A percentile compares a stretch with the other conserved stretches of the same genome.
These are phyloP conservation scores for Aphanomyces invadans DNA, from an alignment of 352 stramenopile species.

Conservation along the genomic window DNA sequence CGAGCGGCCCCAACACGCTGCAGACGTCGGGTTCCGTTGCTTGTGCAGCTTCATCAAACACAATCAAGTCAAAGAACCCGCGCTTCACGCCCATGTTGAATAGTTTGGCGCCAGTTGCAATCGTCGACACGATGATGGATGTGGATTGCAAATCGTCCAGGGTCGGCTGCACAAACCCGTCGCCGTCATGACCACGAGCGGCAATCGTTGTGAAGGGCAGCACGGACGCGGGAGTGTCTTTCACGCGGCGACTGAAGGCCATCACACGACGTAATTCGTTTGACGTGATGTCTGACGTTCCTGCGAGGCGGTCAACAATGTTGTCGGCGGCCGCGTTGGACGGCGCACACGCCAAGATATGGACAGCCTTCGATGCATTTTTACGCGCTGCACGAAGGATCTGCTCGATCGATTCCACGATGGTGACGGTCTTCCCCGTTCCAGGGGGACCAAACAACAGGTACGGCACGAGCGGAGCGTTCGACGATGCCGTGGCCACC, in stretches of 20 bases:
- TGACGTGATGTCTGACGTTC: slow-evolving; percentile 3
- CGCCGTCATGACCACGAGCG: not conserved
- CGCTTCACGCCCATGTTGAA: slow-evolving; percentile 15
- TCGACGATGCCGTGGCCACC: slow-evolving; percentile 21
- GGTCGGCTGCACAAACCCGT: not conserved
- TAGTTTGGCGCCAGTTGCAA: slow-evolving; percentile 22
- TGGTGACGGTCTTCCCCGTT: slow-evolving; percentile 34
- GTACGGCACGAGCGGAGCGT: slow-evolving; percentile 29
- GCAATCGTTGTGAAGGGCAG: slow-evolving; percentile 9
- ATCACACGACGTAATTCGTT: slow-evolving; percentile 1
- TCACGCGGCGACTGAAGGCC: slow-evolving; percentile 4
- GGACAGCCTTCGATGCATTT: slow-evolving; percentile 10
- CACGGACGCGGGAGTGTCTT: slow-evolving; percentile 7
- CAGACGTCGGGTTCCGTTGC: slow-evolving; percentile 43
- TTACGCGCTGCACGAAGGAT: slow-evolving; percentile 15
- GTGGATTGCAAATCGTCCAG: not conserved
- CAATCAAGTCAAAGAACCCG: slow-evolving; percentile 39
- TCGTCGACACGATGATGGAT: slow-evolving; percentile 24
- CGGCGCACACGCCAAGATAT: slow-evolving; percentile 29
- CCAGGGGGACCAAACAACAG: slow-evolving; percentile 34
- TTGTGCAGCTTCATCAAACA: slow-evolving; percentile 50
- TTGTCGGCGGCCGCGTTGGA: slow-evolving; percentile 30
- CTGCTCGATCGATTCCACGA: slow-evolving; percentile 33
- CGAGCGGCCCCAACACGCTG: slow-evolving; percentile 25
- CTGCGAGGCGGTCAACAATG: slow-evolving; percentile 27